Evolutionary conservation across 192 early-diverging fungal species (phyloP).

Genomic region (Coemansia asiatica): DNA sequence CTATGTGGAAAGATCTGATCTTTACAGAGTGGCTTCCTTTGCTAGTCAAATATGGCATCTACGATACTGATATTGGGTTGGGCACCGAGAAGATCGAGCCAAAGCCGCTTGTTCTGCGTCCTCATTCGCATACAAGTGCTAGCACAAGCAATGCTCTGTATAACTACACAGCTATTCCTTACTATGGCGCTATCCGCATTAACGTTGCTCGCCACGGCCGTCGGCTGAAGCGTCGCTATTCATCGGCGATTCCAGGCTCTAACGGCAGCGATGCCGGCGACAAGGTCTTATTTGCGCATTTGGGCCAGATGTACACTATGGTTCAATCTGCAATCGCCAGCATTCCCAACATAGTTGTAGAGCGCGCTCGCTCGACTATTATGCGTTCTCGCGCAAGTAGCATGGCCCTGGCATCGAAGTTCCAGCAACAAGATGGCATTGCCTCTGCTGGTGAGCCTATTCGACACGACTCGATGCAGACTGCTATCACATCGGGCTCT

Average conservation of each 20-base stretch:
- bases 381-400: conserved; percentile 53
- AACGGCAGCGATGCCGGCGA: conserved; percentile 22
- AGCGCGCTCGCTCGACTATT: conserved; percentile 45
- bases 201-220: conserved; percentile 41
- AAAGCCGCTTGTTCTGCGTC: conserved; percentile 34
- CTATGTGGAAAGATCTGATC: conserved; percentile 54
- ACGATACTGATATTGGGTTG: conserved; percentile 50
- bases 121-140: conserved; percentile 11
- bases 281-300: conserved; percentile 45
- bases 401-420: conserved; percentile 44
- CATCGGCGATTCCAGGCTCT: conserved; percentile 14
- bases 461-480: conserved; percentile 20
- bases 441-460: neutral
- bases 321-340: conserved; percentile 29
- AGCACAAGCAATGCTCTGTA: conserved; percentile 16
- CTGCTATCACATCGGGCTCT: neutral
- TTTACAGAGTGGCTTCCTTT: conserved; percentile 62
- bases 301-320: conserved; percentile 38
- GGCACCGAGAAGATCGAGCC: neutral
- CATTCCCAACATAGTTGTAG: conserved; percentile 34
- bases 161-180: conserved; percentile 56
- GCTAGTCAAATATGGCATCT: conserved; percentile 56
- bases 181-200: conserved; percentile 64
- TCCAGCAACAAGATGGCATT: conserved; percentile 15
- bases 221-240: conserved; percentile 21